Percentiles rank a stretch among this genome's conserved stretches.
These are phyloP conservation scores for Blastobotrys raffinosifermentans DNA, from an alignment of 1,139 yeast genomes.

Conservation along the genomic window DNA sequence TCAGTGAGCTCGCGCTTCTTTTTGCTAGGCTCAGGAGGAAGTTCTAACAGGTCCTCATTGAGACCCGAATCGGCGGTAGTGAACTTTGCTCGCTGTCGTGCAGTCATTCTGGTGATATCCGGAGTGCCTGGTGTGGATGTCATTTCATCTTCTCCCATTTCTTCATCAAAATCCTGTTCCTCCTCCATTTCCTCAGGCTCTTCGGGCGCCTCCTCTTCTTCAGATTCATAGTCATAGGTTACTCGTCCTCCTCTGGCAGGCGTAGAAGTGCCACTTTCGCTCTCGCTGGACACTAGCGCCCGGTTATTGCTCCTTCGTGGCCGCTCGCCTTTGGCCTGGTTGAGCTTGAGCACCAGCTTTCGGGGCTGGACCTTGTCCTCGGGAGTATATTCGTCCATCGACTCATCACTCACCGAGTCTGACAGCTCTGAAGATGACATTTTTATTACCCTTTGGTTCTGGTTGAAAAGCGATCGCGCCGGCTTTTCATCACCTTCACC, in stretches of 20 bases:
- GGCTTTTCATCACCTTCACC: too few species aligned
- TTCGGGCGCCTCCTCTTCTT: slow-evolving; percentile 14
- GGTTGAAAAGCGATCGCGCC: too few species aligned
- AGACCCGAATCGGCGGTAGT: slow-evolving; percentile 23
- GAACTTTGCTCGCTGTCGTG: slow-evolving; percentile 37
- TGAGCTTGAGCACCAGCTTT: neutral
- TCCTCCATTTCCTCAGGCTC: slow-evolving; percentile 18
- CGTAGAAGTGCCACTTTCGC: neutral
- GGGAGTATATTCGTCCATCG: slow-evolving; percentile 1
- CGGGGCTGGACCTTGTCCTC: slow-evolving; percentile 2
- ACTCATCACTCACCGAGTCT: slow-evolving; percentile 15
- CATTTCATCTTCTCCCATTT: slow-evolving; percentile 21
- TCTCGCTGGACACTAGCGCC: too few species aligned
- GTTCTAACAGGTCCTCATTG: slow-evolving; percentile 23
- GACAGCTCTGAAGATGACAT: slow-evolving; percentile 20
- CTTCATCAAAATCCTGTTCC: slow-evolving; percentile 26
- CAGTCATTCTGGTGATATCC: slow-evolving; percentile 33
- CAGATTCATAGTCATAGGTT: slow-evolving; percentile 18
- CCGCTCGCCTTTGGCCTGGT: too few species aligned
- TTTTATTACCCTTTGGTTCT: neutral
- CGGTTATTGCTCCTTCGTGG: too few species aligned
- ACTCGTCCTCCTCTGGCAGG: slow-evolving; percentile 21
- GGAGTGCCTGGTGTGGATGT: slow-evolving; percentile 31
- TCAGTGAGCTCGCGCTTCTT: slow-evolving; percentile 61
- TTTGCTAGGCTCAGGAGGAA: slow-evolving; percentile 31